Base-by-base conservation (phyloP, 208 protist species). In the Trypanosoma theileri region DNA sequence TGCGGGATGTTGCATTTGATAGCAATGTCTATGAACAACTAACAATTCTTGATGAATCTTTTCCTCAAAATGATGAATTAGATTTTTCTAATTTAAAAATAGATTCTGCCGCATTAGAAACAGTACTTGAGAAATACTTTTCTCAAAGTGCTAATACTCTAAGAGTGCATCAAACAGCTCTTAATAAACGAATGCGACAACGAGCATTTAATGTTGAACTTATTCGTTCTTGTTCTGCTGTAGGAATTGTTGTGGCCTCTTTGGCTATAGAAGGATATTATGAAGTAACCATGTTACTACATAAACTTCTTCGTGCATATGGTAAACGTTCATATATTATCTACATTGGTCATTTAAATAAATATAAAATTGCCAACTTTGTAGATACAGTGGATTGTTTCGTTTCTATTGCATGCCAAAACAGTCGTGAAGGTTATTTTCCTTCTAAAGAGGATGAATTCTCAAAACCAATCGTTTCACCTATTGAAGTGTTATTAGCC, bases 291-390 rank as follows among this genome's bases (percentile, higher is more conserved):
- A 79, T 90, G 74, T 76, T 92, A 19, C 79, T 95, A 11, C 71
- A 87, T 57, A 56, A 87, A 54, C 71, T 92, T 16, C 74, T 95
- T 54, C 85, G 87, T 28, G 68, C 73, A 1, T 80, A 80, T 44
- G 79, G 80, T n/a, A 91, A 92, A 69, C 84, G 89, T 28, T 71
- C 80, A 35, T 96, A 96, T 75, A 75, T 97, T 41, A 82, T 98
- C 48, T 95, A 95, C 59, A 79, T 98, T 31, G 94, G 94, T 3
- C 92, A 98, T 70, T 66, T 96, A 12, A 98, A 98, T 66, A 82
- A 94, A 67, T 95, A 86, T 66, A 98, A 98, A 67, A 71, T 98
- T 10, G 89, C 89, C 10, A 98, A 98, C 66, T 97, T 97, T 75
- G 82, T 83, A 0, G 88, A 96, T 67, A 86, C 84, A 6, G 88